Conservation (phyloP, 768 basidiomycete species). For the Sistotremastrum niveocremeum region DNA sequence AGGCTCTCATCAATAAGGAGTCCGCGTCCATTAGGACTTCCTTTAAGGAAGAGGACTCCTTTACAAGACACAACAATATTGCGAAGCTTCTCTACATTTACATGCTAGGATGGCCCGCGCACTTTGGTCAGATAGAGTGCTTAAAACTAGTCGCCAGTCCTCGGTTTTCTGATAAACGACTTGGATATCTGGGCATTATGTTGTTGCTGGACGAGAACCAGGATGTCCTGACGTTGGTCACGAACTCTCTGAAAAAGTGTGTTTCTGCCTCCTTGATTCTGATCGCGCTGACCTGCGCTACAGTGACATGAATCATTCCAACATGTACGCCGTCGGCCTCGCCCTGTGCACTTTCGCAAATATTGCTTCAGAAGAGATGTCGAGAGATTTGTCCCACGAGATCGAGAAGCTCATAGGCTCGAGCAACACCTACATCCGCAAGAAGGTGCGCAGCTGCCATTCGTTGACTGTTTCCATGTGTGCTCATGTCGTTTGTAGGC, state of each 20-base stretch:
- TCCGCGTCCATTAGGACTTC: conserved; percentile 94
- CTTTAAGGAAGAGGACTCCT: conserved; percentile 94
- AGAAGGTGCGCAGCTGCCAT: conserved; percentile 54
- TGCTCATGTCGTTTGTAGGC: conserved; percentile 38
- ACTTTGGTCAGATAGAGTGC: conserved; percentile 98
- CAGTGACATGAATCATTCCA: conserved; percentile 99
- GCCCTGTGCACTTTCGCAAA: conserved; percentile 98
- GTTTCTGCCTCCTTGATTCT: conserved; percentile 12
- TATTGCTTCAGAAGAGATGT: conserved; percentile 99
- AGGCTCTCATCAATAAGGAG: conserved; percentile 92
- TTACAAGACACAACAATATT: conserved; percentile 90
- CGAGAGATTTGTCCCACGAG: conserved; percentile 93
- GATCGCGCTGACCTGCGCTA: not conserved
- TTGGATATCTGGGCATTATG: conserved; percentile 98
- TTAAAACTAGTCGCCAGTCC: conserved; percentile 90
- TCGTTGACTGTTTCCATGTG: not conserved
- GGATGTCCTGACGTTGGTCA: conserved; percentile 93
- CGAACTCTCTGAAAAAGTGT: conserved; percentile 97
- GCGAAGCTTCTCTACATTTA: conserved; percentile 97
- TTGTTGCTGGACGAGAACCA: conserved; percentile 93
- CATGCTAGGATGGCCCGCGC: conserved; percentile 97
- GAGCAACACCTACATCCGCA: conserved; percentile 96
- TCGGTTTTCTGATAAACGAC: conserved; percentile 87
- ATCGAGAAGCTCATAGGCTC: conserved; percentile 95
- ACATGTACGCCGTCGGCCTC: conserved; percentile 96